phyloP scores from a whole-genome alignment of 495 filamentous ascomycete genomes.

The Aspergillus bertholletiae region DNA sequence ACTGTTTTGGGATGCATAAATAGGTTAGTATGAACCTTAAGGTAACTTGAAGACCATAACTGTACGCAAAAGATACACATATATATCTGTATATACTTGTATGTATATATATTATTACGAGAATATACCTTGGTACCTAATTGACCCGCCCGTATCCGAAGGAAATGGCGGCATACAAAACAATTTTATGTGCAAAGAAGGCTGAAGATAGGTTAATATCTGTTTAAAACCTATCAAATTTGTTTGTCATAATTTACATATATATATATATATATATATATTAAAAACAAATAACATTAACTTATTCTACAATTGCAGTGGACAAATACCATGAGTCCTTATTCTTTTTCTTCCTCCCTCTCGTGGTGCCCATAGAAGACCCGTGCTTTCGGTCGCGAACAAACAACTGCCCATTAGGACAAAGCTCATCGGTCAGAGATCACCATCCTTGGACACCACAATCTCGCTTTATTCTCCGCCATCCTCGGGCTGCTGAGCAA shows the following conservation, averaged over 20 bases:
- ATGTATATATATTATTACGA: neutral
- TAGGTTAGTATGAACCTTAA: too few species aligned
- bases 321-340: too few species aligned
- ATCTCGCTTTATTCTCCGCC: conserved; percentile 1
- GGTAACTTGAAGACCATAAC: too few species aligned
- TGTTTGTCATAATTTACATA: too few species aligned
- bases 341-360: neutral
- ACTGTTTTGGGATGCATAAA: too few species aligned
- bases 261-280: too few species aligned
- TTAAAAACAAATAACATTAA: neutral
- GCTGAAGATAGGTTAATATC: too few species aligned
- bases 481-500: conserved; percentile 12
- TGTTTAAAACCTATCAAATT: too few species aligned
- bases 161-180: neutral
- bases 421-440: neutral
- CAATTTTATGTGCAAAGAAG: neutral
- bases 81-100: too few species aligned
- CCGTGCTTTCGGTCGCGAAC: conserved; percentile 1
- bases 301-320: neutral
- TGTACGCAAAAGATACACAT: too few species aligned
- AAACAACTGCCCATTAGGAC: neutral
- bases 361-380: neutral
- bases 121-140: too few species aligned
- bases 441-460: neutral
- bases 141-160: neutral